Conservation (phyloP, 768 basidiomycete genomes). For the Boletales sp. region DNA sequence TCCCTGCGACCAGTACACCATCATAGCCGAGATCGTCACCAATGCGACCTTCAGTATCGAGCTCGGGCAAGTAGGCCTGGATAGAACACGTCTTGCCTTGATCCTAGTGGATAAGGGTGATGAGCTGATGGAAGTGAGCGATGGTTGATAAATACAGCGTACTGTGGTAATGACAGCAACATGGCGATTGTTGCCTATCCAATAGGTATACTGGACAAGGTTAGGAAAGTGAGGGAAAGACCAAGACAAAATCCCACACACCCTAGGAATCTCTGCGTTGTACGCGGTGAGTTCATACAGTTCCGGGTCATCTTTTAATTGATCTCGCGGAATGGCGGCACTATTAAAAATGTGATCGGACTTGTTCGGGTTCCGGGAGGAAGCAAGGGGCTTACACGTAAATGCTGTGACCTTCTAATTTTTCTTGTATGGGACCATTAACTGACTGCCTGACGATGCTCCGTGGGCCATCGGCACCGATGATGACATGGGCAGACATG, state of each 20-base stretch:
- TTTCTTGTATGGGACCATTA: slow-evolving; percentile 29
- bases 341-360: slow-evolving; percentile 22
- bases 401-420: slow-evolving; percentile 33
- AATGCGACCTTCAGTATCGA: slow-evolving; percentile 32
- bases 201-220: slow-evolving; percentile 20
- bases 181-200: slow-evolving; percentile 27
- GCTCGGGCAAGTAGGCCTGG: slow-evolving; percentile 40
- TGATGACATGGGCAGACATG: slow-evolving; percentile 49
- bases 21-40: slow-evolving; percentile 25
- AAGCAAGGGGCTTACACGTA: slow-evolving; percentile 40
- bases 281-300: slow-evolving; percentile 31
- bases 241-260: slow-evolving; percentile 4
- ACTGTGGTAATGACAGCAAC: slow-evolving; percentile 21
- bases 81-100: slow-evolving; percentile 38
- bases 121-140: background rate
- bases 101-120: slow-evolving; percentile 11
- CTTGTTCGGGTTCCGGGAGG: slow-evolving; percentile 4
- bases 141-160: slow-evolving; percentile 2
- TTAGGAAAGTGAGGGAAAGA: background rate
- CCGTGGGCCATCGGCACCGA: slow-evolving; percentile 60
- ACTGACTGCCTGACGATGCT: slow-evolving; percentile 40
- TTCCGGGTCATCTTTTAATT: slow-evolving; percentile 43
- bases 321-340: slow-evolving; percentile 39
- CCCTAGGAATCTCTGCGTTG: slow-evolving; percentile 19
- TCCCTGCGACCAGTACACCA: slow-evolving; percentile 29